Evolutionary conservation across 2,329 filamentous ascomycete species (phyloP).

Genomic region (Diatrype stigma): DNA sequence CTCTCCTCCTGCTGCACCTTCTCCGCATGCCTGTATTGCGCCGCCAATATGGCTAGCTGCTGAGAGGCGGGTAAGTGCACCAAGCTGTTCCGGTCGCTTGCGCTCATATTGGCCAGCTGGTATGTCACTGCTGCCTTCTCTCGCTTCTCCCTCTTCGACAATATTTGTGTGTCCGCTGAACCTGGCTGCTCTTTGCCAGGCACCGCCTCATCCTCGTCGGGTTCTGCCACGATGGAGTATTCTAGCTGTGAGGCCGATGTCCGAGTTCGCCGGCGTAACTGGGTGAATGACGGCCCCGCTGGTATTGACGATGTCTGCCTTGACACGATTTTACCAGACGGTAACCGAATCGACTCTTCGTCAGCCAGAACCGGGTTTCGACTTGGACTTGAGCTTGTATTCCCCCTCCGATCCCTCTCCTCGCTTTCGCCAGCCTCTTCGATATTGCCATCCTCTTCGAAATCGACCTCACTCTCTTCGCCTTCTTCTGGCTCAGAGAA

Average conservation of each 20-base stretch:
- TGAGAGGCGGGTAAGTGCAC: constrained; percentile 17
- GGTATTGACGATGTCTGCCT: constrained; percentile 13
- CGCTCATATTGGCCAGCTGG: constrained; percentile 18
- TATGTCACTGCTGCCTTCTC: constrained; percentile 12
- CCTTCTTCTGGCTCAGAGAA: constrained; percentile 13
- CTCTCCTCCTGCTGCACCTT: constrained; percentile 24
- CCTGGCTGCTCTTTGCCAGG: constrained; percentile 9
- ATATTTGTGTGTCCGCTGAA: constrained; percentile 5
- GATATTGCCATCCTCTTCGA: background rate
- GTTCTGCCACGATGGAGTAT: constrained; percentile 6
- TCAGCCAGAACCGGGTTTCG: constrained; percentile 9
- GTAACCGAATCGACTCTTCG: constrained; percentile 20
- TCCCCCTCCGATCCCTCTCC: background rate
- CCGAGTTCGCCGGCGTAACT: constrained; percentile 11
- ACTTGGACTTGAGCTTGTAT: no score
- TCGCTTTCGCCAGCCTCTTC: constrained; percentile 5
- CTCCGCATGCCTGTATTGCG: constrained; percentile 14
- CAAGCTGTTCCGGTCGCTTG: constrained; percentile 17
- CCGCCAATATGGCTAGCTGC: constrained; percentile 19
- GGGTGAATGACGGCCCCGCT: constrained; percentile 6
- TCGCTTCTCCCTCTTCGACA: constrained; percentile 19
- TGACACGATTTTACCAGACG: constrained; percentile 22
- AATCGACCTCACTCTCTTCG: background rate
- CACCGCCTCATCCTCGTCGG: constrained; percentile 1
- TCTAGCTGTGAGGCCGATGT: constrained; percentile 10